A percentile compares a stretch with the other conserved stretches of the same genome.
Conservation (phyloP, 2,329 filamentous ascomycete species). For the Aureobasidium sp. region DNA sequence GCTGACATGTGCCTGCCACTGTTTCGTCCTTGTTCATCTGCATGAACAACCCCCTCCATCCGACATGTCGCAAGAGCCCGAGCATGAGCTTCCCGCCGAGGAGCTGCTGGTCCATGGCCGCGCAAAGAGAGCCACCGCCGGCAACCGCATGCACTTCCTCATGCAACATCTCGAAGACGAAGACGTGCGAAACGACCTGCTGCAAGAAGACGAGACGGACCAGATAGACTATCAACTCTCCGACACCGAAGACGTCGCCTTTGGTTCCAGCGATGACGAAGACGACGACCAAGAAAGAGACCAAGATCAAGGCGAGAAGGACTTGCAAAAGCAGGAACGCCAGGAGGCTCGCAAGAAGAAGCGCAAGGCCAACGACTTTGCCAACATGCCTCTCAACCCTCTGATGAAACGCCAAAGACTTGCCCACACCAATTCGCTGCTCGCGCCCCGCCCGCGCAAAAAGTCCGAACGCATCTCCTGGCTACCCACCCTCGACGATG, state of each 20-base stretch:
- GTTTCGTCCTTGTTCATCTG: neutral
- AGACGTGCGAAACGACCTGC: slow-evolving; percentile 33
- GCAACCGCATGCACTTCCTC: slow-evolving; percentile 73
- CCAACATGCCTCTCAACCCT: slow-evolving; percentile 42
- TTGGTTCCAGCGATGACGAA: slow-evolving; percentile 79
- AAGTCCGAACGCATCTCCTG: slow-evolving; percentile 65
- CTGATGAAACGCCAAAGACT: slow-evolving; percentile 62
- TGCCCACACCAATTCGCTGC: slow-evolving; percentile 35
- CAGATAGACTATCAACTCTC: slow-evolving; percentile 45
- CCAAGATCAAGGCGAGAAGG: slow-evolving; percentile 80
- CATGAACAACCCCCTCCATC: neutral
- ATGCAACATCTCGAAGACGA: slow-evolving; percentile 50
- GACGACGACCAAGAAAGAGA: slow-evolving; percentile 52
- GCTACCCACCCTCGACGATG: slow-evolving; percentile 56
- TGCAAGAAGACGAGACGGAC: slow-evolving; percentile 46
- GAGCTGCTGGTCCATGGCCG: slow-evolving; percentile 57
- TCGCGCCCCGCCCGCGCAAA: slow-evolving; percentile 37
- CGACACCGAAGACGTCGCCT: slow-evolving; percentile 61
- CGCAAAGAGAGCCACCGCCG: slow-evolving; percentile 69
- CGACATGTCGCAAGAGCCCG: slow-evolving; percentile 14
- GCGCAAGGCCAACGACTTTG: slow-evolving; percentile 53
- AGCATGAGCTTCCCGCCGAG: neutral
- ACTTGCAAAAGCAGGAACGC: slow-evolving; percentile 69
- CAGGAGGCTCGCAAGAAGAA: slow-evolving; percentile 75
- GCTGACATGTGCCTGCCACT: slow-evolving; percentile 1